Evolutionary conservation across 2,329 filamentous ascomycete genomes (phyloP).

Genomic region (Colletotrichum ledebouriae): DNA sequence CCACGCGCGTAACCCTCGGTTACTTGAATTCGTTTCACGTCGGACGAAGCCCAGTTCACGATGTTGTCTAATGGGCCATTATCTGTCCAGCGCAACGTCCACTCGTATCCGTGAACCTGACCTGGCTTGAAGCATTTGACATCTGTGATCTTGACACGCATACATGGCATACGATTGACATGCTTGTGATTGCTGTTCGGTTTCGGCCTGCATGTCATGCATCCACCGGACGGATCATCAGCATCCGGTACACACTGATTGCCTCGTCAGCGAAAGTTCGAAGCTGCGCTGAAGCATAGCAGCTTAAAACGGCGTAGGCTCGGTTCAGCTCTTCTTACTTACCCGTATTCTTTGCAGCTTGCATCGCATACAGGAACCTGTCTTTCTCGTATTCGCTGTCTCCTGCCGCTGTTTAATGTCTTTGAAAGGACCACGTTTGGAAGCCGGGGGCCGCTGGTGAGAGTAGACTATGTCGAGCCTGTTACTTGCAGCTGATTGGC

Average conservation of each 20-base stretch:
- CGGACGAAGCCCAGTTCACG: conserved; percentile 66
- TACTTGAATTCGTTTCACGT: conserved; percentile 64
- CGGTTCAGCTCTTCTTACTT: conserved; percentile 48
- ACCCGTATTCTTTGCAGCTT: conserved; percentile 74
- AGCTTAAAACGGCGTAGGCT: neutral
- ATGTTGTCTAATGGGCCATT: conserved; percentile 66
- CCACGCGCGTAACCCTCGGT: conserved; percentile 67
- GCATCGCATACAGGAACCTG: conserved; percentile 72
- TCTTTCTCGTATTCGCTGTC: conserved; percentile 69
- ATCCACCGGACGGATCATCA: conserved; percentile 61
- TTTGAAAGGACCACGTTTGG: conserved; percentile 67
- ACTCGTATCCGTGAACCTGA: conserved; percentile 70
- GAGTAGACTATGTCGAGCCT: conserved; percentile 52
- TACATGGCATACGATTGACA: conserved; percentile 67
- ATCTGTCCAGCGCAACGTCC: conserved; percentile 71
- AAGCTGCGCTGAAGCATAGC: neutral
- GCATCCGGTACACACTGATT: conserved; percentile 67
- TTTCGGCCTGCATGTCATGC: conserved; percentile 65
- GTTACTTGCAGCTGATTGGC: neutral
- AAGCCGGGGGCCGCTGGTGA: conserved; percentile 53
- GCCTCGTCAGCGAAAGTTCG: conserved; percentile 6
- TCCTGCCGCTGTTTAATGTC: conserved; percentile 64
- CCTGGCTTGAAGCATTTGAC: conserved; percentile 70
- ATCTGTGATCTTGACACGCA: conserved; percentile 72
- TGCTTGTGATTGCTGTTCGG: conserved; percentile 57